Evolutionary conservation across 208 protist species (phyloP), one percentile per base, ranked within the genome.

Genomic region (Leishmania amazonensis): DNA sequence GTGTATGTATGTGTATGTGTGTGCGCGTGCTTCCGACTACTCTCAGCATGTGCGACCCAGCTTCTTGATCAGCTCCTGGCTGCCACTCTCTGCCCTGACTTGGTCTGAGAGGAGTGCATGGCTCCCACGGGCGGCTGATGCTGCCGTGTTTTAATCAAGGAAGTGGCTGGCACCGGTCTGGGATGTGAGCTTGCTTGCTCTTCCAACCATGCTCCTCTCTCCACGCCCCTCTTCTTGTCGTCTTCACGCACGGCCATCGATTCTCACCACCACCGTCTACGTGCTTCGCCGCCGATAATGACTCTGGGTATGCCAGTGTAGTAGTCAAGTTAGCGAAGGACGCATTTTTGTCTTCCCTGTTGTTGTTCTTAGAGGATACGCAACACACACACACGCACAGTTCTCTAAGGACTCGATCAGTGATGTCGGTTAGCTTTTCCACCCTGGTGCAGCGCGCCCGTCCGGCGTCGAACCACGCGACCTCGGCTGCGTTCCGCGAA

Each of bases 381-480:
- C 24, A 28, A 74, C 58, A 80, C 19, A 79, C 38, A 75, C 58
- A 80, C 19, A 73, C 51, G 28, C 35, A 80, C 60, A 83, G 35
- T 21, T 19, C 47, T 40, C 40, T 64, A 80, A 80, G 54, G 21
- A 24, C 57, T 53, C 47, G 57, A 68, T 35, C 38, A 49, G 84
- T 58, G 15, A 97, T 97, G 94, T 97, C 92, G 80, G 92, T 96
- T 74, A 95, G 92, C 78, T 96, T 97, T 73, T 97, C 94, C 28
- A 96, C 90, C 40, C 74, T 97, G 51, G 89, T 96, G 58, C 92
- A 97, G 87, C 90, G 91, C 53, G 91, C 92, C 3, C 89, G 94
- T 28, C 92, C 94, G n/a, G 88, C 88, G 78, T 93, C 93, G 42
- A 91, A 91, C 74, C 90, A 95, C 83, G 91, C 92, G 31, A 95